Base-by-base conservation (phyloP, 106 monocot genomes). In the Dendrobium officinale region DNA sequence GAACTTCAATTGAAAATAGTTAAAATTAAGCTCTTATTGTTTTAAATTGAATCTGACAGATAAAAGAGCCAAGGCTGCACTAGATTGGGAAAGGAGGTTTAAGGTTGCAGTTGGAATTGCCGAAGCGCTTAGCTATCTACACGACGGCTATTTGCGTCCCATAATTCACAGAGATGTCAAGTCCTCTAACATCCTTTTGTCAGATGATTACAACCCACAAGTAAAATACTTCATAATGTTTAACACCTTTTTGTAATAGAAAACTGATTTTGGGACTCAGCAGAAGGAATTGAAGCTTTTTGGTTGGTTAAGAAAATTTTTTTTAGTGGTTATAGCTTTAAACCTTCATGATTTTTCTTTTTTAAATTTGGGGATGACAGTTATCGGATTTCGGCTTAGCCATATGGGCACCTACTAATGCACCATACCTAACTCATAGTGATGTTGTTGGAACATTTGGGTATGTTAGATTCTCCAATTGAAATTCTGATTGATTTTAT, bases 111-210 rank as follows among this genome's bases (percentile, higher is more conserved):
- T 91, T 33, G 89, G 88, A 55, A 74, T 92, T 76, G 92, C 97
- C 0, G 90, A 89, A 47, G 94, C 89, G 40, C 73, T 98, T 41
- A 85, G 51, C 77, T 92, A 94, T 81, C 79, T 98, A 7, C 92
- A 98, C 78, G 80, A 26, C 22, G 85, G 77, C 42, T 80, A 82
- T 22, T 73, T 86, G 55, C 78, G 58, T 41, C 85, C 91, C 1
- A 86, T 92, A 20, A 89, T 98, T 79, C 97, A 98, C 77, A 85
- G 97, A 88, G 97, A 98, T 77, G 84, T 98, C 64, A 98, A 98
- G 81, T 98, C 97, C 29, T 94, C 94, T 7, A 98, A 98, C 79
- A 92, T 98, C 72, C 97, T 98, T 73, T 86, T 98, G 33, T 81
- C 82, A 8, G 88, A 94, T 42, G 87, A 98, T 42, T 89, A 82